phyloP scores from a whole-genome alignment of 2,329 filamentous ascomycete species.

The Metarhizium anisopliae region DNA sequence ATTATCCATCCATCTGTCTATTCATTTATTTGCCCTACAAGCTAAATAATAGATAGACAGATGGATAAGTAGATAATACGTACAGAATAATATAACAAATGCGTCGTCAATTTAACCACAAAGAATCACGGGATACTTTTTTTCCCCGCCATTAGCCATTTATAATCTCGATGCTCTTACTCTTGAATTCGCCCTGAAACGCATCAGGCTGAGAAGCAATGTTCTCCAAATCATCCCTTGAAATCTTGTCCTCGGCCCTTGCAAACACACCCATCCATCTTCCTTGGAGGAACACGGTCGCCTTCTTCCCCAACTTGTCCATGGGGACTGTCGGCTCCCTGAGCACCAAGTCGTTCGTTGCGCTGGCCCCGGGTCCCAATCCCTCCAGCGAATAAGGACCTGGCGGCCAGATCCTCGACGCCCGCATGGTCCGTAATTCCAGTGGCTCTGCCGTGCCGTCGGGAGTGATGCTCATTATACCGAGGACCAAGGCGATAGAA shows the following conservation, averaged over 20 bases:
- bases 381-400: constrained; percentile 21
- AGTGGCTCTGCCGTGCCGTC: constrained; percentile 18
- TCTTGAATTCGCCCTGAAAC: constrained; percentile 7
- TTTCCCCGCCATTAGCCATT: background rate
- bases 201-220: constrained; percentile 4
- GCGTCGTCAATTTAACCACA: too few species aligned
- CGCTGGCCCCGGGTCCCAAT: constrained; percentile 23
- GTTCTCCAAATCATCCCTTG: constrained; percentile 4
- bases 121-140: background rate
- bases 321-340: constrained; percentile 22
- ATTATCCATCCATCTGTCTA: background rate
- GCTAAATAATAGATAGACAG: too few species aligned
- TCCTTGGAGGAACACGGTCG: constrained; percentile 23
- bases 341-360: constrained; percentile 18
- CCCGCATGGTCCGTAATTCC: constrained; percentile 21
- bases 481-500: constrained; percentile 22
- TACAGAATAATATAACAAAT: too few species aligned
- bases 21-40: background rate
- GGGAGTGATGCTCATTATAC: constrained; percentile 24
- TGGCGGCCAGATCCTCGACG: constrained; percentile 27
- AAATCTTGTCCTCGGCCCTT: constrained; percentile 11
- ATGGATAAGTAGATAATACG: too few species aligned
- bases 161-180: constrained; percentile 6
- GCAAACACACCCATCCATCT: constrained; percentile 28
- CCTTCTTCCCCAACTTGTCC: constrained; percentile 20